phyloP scores from a whole-genome alignment of 2,329 filamentous ascomycete genomes.

The Aspergillus aculeatinus region DNA sequence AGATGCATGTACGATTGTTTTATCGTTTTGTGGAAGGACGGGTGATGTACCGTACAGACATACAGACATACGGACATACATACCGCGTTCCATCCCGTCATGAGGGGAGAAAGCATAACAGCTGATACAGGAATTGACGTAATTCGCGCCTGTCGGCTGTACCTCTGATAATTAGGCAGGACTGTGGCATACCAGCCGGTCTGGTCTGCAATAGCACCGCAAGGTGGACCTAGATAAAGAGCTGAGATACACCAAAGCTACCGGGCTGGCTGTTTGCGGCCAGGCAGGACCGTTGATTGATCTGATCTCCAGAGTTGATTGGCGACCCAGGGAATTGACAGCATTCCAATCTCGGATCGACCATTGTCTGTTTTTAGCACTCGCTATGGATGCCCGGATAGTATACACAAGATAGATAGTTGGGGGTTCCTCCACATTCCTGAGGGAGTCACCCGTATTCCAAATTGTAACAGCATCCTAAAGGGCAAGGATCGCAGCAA shows the following conservation, averaged over 20 bases:
- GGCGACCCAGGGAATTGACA: slow-evolving; percentile 5
- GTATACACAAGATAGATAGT: neutral
- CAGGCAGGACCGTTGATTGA: neutral
- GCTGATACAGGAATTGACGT: slow-evolving; percentile 4
- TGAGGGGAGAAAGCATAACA: neutral
- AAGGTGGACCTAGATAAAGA: neutral
- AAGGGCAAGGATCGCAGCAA: neutral
- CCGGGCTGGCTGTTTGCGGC: slow-evolving; percentile 2
- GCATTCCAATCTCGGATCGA: slow-evolving; percentile 12
- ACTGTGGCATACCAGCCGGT: slow-evolving; percentile 7
- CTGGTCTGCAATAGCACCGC: slow-evolving; percentile 3
- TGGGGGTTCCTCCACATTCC: slow-evolving; percentile 12
- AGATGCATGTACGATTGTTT: neutral
- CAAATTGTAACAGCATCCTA: slow-evolving; percentile 10
- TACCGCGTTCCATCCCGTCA: neutral
- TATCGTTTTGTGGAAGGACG: neutral
- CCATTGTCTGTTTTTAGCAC: neutral
- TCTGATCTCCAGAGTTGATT: slow-evolving; percentile 2
- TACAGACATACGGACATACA: neutral
- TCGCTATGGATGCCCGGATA: neutral
- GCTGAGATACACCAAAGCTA: neutral
- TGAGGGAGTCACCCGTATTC: slow-evolving; percentile 5
- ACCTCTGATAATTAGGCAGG: neutral
- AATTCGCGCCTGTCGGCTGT: slow-evolving; percentile 2
- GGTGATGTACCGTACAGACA: neutral